Evolutionary conservation across 345 rosid species (phyloP).

Genomic region (Acer campestre): DNA sequence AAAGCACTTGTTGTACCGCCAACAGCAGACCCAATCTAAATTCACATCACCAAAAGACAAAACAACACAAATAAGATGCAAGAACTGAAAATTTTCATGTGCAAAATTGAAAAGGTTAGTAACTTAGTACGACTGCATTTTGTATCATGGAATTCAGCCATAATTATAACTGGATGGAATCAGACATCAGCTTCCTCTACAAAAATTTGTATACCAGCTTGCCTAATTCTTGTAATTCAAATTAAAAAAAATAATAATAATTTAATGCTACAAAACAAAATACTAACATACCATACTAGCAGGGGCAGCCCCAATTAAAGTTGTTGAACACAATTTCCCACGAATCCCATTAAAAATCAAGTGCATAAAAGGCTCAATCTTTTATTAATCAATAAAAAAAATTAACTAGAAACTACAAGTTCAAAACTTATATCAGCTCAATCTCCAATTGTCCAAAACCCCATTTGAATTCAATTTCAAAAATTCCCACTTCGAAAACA

Average conservation of each 20-base stretch:
- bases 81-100: neutral
- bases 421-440: neutral
- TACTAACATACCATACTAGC: neutral
- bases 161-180: neutral
- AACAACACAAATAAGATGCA: neutral
- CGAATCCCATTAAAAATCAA: neutral
- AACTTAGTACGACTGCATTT: neutral
- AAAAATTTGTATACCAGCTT: neutral
- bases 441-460: neutral
- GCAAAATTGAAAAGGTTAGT: neutral
- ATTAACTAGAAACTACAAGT: neutral
- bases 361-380: neutral
- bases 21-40: conserved; percentile 89
- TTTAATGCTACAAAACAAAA: neutral
- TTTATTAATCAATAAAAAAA: neutral
- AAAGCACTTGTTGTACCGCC: conserved; percentile 82
- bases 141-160: neutral
- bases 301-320: neutral
- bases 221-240: neutral
- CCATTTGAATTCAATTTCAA: neutral
- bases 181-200: neutral
- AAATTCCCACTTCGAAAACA: neutral
- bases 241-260: neutral
- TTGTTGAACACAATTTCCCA: neutral
- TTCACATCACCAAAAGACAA: conserved; percentile 11